These are phyloP conservation scores for Rhizophora apiculata DNA, from an alignment of 345 rosid species.

Conservation along the genomic window DNA sequence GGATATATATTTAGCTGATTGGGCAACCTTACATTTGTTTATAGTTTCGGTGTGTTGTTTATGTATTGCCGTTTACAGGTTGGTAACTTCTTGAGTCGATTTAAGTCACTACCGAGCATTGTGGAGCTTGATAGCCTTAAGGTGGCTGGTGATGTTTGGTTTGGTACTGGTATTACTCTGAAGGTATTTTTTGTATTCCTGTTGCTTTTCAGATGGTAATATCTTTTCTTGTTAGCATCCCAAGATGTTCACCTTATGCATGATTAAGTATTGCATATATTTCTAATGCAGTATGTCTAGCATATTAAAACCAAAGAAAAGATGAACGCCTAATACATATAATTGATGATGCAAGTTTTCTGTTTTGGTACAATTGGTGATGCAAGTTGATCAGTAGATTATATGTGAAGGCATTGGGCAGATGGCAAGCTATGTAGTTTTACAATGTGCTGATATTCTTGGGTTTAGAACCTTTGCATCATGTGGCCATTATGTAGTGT, in stretches of 20 bases:
- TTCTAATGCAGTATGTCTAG: no score
- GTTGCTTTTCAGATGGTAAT: not conserved
- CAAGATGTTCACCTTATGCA: not conserved
- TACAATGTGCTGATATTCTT: no score
- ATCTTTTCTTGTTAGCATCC: not conserved
- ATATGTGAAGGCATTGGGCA: no score
- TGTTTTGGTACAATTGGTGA: no score
- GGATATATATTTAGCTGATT: not conserved
- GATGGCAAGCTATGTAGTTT: no score
- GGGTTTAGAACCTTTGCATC: no score
- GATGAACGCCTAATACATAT: no score
- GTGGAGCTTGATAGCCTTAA: conserved; percentile 50
- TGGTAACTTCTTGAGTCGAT: conserved; percentile 43
- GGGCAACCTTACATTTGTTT: not conserved
- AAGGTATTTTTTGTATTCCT: conserved; percentile 37
- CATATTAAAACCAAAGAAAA: no score
- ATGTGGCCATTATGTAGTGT: no score
- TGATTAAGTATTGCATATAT: no score
- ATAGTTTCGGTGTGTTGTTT: not conserved
- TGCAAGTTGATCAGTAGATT: no score
- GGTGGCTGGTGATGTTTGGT: conserved; percentile 63
- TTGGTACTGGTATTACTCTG: conserved; percentile 50
- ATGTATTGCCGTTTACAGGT: conserved; percentile 30
- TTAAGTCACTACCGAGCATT: conserved; percentile 56
- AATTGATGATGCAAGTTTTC: no score